These are phyloP conservation scores for Solanum commersonii DNA, from an alignment of 257 asterid species.

Conservation along the genomic window DNA sequence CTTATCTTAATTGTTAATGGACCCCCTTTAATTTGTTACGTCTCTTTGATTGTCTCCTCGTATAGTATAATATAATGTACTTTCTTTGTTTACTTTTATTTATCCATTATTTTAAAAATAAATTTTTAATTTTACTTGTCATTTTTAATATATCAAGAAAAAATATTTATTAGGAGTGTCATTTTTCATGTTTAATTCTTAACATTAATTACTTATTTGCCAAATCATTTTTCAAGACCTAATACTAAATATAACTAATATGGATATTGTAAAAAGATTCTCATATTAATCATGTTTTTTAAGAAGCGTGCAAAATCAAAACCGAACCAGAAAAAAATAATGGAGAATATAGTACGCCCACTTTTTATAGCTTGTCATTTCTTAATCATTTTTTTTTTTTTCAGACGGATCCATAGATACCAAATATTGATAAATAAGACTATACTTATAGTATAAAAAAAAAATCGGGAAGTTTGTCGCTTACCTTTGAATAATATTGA, in stretches of 20 bases:
- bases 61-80: not conserved
- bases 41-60: not conserved
- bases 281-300: too few species aligned
- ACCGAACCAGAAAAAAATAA: too few species aligned
- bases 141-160: too few species aligned
- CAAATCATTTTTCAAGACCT: too few species aligned
- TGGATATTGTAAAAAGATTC: too few species aligned
- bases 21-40: not conserved
- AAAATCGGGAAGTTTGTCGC: not conserved
- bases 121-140: not conserved
- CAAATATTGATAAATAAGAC: not conserved
- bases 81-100: too few species aligned
- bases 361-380: not conserved
- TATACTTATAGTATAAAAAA: not conserved
- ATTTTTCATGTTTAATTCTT: too few species aligned
- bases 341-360: not conserved
- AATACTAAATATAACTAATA: too few species aligned
- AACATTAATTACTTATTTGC: too few species aligned
- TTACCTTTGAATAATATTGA: not conserved
- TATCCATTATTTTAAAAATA: too few species aligned
- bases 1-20: not conserved
- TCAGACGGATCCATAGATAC: not conserved
- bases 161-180: too few species aligned
- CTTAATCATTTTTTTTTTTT: not conserved
- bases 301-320: not conserved